phyloP scores from a whole-genome alignment of 768 basidiomycete species.

The Leucosporidium yakuticum region DNA sequence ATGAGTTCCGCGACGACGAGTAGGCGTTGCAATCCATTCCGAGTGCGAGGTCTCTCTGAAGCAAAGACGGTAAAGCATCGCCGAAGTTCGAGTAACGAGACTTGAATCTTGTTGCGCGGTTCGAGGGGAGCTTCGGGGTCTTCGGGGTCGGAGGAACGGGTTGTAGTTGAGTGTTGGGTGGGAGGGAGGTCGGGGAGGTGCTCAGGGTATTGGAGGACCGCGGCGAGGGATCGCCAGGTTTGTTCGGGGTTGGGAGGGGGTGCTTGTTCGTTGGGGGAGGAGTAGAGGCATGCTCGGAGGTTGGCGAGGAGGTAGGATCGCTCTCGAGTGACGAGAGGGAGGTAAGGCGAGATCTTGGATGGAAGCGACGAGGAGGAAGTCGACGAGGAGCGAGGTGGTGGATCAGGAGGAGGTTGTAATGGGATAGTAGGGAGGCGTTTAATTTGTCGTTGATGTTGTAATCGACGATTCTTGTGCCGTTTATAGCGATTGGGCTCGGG shows the following conservation, averaged over 20 bases:
- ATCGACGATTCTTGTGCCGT: too few species aligned
- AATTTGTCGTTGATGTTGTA: too few species aligned
- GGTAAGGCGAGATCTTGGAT: conserved; percentile 19
- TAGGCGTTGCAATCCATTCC: conserved; percentile 17
- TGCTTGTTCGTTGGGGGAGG: not conserved
- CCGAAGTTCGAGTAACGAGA: conserved; percentile 16
- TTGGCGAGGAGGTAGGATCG: conserved; percentile 15
- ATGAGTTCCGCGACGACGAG: conserved; percentile 31
- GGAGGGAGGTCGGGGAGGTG: not conserved
- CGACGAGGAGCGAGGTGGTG: not conserved
- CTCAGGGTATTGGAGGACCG: conserved; percentile 2
- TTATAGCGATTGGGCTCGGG: not conserved
- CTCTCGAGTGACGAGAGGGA: conserved; percentile 27
- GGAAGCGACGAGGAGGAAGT: too few species aligned
- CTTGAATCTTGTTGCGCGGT: conserved; percentile 4
- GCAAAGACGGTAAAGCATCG: conserved; percentile 21
- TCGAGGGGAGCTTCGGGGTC: not conserved
- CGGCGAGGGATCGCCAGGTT: not conserved
- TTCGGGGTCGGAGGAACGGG: not conserved
- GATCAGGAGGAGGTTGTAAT: not conserved
- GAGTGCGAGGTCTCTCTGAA: conserved; percentile 8
- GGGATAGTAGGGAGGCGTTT: not conserved
- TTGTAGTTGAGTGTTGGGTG: not conserved
- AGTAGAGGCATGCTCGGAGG: conserved; percentile 6
- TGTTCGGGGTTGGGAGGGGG: not conserved